phyloP scores from a whole-genome alignment of 768 basidiomycete species.

The Xerocomellus chrysenteron region DNA sequence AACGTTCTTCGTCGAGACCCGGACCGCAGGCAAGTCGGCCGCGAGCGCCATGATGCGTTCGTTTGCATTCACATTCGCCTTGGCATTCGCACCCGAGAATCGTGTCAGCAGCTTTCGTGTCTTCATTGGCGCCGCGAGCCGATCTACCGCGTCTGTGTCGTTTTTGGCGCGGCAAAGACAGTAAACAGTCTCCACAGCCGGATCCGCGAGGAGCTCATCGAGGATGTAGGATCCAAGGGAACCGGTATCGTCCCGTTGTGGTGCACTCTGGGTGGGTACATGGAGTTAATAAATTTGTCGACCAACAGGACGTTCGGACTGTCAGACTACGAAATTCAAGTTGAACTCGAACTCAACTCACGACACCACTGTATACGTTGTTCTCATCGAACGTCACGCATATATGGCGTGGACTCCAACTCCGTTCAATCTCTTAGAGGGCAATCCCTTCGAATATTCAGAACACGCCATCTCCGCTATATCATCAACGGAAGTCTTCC shows the following conservation, averaged over 20 bases:
- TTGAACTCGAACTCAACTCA: too few relatives aligned
- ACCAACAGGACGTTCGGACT: constrained; percentile 29
- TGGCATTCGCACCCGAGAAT: background rate
- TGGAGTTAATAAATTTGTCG: constrained; percentile 39
- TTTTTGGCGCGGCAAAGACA: constrained; percentile 51
- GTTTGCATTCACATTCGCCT: background rate
- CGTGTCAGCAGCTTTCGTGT: constrained; percentile 32
- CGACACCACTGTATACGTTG: too few relatives aligned
- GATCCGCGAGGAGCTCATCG: constrained; percentile 39
- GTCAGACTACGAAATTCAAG: too few relatives aligned
- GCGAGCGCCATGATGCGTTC: constrained; percentile 41
- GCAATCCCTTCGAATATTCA: background rate
- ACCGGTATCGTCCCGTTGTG: constrained; percentile 35
- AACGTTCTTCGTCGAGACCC: constrained; percentile 39
- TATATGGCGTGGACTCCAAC: background rate
- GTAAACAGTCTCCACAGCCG: constrained; percentile 42
- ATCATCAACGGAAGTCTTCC: background rate
- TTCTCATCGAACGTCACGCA: too few relatives aligned
- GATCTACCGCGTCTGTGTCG: constrained; percentile 41
- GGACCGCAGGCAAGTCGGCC: constrained; percentile 39
- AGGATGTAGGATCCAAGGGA: constrained; percentile 56
- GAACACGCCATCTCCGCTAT: background rate
- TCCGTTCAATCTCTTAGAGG: background rate
- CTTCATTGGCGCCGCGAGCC: constrained; percentile 43
- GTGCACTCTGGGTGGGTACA: background rate